Evolutionary conservation across 2,329 filamentous ascomycete genomes (phyloP), one percentile per base, ranked within the genome.

Genomic region (Colletotrichum costaricense): DNA sequence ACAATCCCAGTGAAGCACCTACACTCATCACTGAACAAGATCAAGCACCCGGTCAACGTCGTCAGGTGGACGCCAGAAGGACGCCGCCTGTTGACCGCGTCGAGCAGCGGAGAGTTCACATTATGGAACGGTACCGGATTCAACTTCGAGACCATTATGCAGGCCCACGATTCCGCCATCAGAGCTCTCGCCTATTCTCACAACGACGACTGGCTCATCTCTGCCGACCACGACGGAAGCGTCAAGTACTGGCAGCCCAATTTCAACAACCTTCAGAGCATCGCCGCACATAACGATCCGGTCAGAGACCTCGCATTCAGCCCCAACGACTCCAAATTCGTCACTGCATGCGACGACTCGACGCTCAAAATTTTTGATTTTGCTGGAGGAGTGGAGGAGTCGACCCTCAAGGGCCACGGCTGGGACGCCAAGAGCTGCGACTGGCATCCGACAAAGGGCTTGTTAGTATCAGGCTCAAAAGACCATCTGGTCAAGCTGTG

Each of bases 231-330:
- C 82, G 95, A 97, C 77, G 97, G 97, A 69, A 90, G 97, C 75
- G 93, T 99, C 84, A 98, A 98, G 85, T 99, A 99, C 85, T 98
- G 96, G 94, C 95, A 98, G 82, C 95, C 96, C 38, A 99, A 98
- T 82, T 98, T 99, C 86, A 98, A 99, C 88, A 98, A 98, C 79
- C 95, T 98, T 73, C 95, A 98, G 82, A 95, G 94, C 66, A 94
- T 99, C 67, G 92, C 95, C 80, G 97, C 95, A 7, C 97, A 98
- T 80, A 91, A 91, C 62, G 95, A 98, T 80, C 93, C 96, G 5
- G 94, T 99, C 74, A 89, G 97, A 78, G 97, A 98, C 79, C 87
- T 99, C 52, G 93, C 96, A 9, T 98, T 98, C 82, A 94, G 95
- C 73, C 97, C 97, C 1, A 98, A 93, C 75, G 97, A 99, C 83